Evolutionary conservation across 1,139 yeast species (phyloP).

Genomic region (Saccharomyces hybrid): DNA sequence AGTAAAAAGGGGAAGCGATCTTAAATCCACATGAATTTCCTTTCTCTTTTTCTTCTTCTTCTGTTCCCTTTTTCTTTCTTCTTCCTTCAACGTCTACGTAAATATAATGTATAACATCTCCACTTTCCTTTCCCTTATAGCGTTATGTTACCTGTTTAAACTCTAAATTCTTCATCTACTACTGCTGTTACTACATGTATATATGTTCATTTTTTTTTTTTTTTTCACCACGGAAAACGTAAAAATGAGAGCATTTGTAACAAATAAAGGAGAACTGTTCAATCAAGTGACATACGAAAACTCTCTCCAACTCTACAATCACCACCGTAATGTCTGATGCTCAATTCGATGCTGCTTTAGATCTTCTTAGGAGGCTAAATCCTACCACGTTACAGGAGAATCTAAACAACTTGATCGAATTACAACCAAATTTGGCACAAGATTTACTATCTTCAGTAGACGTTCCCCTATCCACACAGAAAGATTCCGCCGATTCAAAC

Average conservation of each 20-base stretch:
- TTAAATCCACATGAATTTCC: not conserved
- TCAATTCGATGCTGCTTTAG: slow-evolving; percentile 80
- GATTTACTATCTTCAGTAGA: slow-evolving; percentile 84
- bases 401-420: slow-evolving; percentile 59
- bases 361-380: slow-evolving; percentile 76
- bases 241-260: not conserved
- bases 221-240: not conserved
- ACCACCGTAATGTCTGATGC: slow-evolving; percentile 39
- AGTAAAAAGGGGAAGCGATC: not conserved
- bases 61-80: not conserved
- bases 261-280: not conserved
- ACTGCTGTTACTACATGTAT: not conserved
- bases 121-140: not conserved
- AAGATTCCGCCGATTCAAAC: slow-evolving; percentile 41
- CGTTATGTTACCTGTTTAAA: not conserved
- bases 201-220: not conserved
- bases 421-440: slow-evolving; percentile 79
- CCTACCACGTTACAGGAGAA: slow-evolving; percentile 63
- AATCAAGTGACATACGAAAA: not conserved
- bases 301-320: not conserved
- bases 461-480: slow-evolving; percentile 60
- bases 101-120: not conserved
- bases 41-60: not conserved
- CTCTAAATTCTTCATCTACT: not conserved
- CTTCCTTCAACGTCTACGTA: not conserved